Evolutionary conservation across 2,329 filamentous ascomycete species (phyloP).

Genomic region (Xylaria sp.): DNA sequence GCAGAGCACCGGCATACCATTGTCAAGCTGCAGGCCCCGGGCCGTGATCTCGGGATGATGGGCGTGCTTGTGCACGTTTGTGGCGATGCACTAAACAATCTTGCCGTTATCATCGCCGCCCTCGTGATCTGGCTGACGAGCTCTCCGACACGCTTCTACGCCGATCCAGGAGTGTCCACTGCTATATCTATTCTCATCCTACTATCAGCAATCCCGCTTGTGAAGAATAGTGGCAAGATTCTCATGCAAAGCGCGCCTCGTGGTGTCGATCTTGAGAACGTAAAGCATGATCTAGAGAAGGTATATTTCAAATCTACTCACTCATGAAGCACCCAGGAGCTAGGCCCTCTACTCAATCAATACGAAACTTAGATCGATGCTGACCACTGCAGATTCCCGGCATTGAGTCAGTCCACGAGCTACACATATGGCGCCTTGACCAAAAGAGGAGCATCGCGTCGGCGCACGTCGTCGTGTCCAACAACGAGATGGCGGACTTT

Average conservation of each 20-base stretch:
- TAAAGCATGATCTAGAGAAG: conserved; percentile 76
- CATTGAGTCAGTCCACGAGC: conserved; percentile 74
- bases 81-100: conserved; percentile 79
- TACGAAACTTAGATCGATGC: background rate
- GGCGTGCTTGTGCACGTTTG: conserved; percentile 77
- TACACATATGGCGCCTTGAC: conserved; percentile 79
- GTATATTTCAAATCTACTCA: conserved; percentile 50
- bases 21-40: conserved; percentile 49
- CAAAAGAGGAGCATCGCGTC: conserved; percentile 77
- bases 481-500: conserved; percentile 67
- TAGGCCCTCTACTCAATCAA: background rate
- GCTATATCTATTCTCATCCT: conserved; percentile 80
- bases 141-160: conserved; percentile 72
- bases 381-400: conserved; percentile 67
- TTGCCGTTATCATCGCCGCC: conserved; percentile 78
- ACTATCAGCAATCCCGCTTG: conserved; percentile 69
- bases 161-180: conserved; percentile 75
- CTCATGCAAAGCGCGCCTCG: conserved; percentile 73
- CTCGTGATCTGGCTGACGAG: conserved; percentile 74
- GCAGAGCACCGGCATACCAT: conserved; percentile 62
- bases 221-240: conserved; percentile 71
- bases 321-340: background rate
- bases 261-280: conserved; percentile 68
- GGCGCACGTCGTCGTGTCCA: conserved; percentile 73
- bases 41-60: conserved; percentile 75